Percentiles rank a stretch among this genome's conserved stretches.
Evolutionary conservation across 2,329 filamentous ascomycete genomes (phyloP).

Genomic region (Raffaelea arxii): DNA sequence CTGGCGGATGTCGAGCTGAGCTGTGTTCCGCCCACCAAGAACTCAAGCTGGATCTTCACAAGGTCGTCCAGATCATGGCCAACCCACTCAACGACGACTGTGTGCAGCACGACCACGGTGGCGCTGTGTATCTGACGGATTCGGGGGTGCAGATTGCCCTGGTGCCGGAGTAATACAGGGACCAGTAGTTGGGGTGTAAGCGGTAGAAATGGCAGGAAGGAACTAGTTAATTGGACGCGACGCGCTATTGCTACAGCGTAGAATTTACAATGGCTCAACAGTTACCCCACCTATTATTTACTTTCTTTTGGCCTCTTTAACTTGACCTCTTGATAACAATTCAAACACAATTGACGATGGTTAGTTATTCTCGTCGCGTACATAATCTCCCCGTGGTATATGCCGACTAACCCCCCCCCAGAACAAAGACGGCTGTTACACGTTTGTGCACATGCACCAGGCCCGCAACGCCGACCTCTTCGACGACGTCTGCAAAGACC

Average conservation of each 20-base stretch:
- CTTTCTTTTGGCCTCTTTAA: no score
- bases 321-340: no score
- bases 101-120: not conserved
- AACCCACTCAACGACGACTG: not conserved
- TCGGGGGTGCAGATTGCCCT: not conserved
- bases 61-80: not conserved
- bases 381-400: not conserved
- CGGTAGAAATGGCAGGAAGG: not conserved
- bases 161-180: not conserved
- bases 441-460: conserved; percentile 65
- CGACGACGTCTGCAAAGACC: conserved; percentile 65
- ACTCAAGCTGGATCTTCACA: not conserved
- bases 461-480: conserved; percentile 68
- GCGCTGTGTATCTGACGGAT: not conserved
- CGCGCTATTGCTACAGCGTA: not conserved
- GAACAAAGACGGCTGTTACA: conserved; percentile 68
- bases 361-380: no score
- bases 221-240: not conserved
- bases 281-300: no score
- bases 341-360: not conserved
- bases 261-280: no score
- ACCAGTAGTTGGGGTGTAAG: not conserved
- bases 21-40: not conserved
- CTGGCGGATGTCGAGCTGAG: not conserved
- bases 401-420: conserved; percentile 18